These are phyloP conservation scores for Sugiyamaella marilandica DNA, from an alignment of 805 yeast genomes.

Conservation along the genomic window DNA sequence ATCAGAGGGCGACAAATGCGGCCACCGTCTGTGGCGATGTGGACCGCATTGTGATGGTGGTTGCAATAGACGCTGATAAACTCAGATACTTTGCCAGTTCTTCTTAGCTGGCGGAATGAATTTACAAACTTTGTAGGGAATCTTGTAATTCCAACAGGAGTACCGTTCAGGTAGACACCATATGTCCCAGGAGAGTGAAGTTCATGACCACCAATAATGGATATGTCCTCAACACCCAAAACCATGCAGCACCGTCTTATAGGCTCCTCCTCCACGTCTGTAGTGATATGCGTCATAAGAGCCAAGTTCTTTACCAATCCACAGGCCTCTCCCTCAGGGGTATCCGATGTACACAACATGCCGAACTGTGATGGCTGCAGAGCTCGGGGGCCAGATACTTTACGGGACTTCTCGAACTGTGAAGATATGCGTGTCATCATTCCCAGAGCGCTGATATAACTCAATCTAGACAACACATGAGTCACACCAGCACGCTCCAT, in stretches of 20 bases:
- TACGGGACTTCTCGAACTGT: constrained; percentile 97
- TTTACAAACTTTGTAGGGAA: constrained; percentile 79
- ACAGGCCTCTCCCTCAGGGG: constrained; percentile 99
- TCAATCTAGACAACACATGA: constrained; percentile 85
- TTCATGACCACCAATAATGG: constrained; percentile 74
- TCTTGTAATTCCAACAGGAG: constrained; percentile 83
- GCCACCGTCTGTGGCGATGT: constrained; percentile 98
- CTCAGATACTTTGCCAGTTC: constrained; percentile 80
- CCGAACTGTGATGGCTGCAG: constrained; percentile 98
- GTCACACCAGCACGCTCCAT: constrained; percentile 99
- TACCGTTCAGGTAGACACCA: constrained; percentile 91
- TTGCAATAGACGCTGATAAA: constrained; percentile 89
- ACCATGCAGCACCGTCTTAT: constrained; percentile 68
- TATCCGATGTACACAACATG: constrained; percentile 97
- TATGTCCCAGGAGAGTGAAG: constrained; percentile 72
- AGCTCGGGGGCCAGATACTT: constrained; percentile 98
- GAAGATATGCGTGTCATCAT: constrained; percentile 99
- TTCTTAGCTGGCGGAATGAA: constrained; percentile 72
- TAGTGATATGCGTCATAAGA: constrained; percentile 96
- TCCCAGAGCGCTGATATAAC: constrained; percentile 92
- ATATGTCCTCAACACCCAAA: constrained; percentile 86
- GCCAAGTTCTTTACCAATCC: constrained; percentile 97
- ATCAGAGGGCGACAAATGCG: constrained; percentile 95
- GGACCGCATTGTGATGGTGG: constrained; percentile 86
- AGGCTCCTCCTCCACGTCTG: constrained; percentile 95